Percentiles rank a stretch among this genome's conserved stretches.
Evolutionary conservation across 202 grass and related monocot species (phyloP).

Genomic region (Tripidium arundinaceum): DNA sequence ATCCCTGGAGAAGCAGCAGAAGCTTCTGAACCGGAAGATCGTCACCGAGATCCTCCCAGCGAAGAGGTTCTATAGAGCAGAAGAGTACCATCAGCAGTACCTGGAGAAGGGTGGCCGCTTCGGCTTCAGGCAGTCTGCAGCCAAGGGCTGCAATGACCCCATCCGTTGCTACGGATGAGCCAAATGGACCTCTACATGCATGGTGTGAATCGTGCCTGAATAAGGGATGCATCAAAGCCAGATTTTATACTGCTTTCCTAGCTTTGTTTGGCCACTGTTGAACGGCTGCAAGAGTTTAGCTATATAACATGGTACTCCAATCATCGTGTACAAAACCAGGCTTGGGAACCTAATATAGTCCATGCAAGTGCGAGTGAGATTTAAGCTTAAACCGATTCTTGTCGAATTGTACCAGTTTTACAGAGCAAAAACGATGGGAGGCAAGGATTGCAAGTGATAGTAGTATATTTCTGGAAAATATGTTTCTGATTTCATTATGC

Average conservation of each 20-base stretch:
- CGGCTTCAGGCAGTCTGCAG: conserved; percentile 67
- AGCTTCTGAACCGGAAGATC: conserved; percentile 60
- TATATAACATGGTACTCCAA: conserved; percentile 8
- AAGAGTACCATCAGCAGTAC: conserved; percentile 98
- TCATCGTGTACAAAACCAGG: neutral
- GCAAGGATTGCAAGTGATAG: neutral
- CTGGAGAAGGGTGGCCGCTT: conserved; percentile 87
- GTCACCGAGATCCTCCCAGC: conserved; percentile 76
- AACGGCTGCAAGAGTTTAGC: neutral
- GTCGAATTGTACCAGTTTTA: neutral
- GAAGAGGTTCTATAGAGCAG: conserved; percentile 93
- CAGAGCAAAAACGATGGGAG: neutral
- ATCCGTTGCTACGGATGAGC: conserved; percentile 88
- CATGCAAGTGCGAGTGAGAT: neutral
- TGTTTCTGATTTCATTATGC: neutral
- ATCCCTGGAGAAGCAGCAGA: conserved; percentile 67
- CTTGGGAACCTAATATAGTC: neutral
- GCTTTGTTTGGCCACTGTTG: neutral
- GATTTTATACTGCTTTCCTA: conserved; percentile 7
- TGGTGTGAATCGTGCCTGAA: conserved; percentile 2
- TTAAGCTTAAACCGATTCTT: neutral
- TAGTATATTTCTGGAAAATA: neutral
- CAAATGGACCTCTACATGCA: neutral
- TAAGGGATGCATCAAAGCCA: conserved; percentile 9
- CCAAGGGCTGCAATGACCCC: conserved; percentile 87